Conservation (phyloP, 129 eudicot species). For the Lonicera japonica region DNA sequence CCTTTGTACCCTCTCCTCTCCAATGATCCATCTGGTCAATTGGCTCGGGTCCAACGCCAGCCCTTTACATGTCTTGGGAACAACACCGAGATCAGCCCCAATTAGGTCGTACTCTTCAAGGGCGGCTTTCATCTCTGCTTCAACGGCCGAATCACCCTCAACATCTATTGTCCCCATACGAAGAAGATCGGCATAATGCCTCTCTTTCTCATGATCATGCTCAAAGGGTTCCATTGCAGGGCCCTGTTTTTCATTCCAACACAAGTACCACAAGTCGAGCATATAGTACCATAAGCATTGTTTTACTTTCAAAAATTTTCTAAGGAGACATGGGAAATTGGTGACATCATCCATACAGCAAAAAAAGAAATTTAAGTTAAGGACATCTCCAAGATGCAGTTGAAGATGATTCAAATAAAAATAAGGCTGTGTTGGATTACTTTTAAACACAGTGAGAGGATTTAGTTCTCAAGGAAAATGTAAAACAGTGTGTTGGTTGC, state of each 20-base stretch:
- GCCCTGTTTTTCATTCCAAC: slow-evolving; percentile 34
- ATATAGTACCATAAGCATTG: background rate
- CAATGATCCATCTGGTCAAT: slow-evolving; percentile 77
- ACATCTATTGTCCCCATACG: slow-evolving; percentile 30
- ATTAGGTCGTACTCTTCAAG: slow-evolving; percentile 39
- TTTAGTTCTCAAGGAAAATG: too few relatives aligned
- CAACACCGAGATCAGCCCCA: slow-evolving; percentile 70
- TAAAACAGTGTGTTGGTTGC: too few relatives aligned
- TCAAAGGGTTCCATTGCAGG: slow-evolving; percentile 72
- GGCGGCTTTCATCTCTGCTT: slow-evolving; percentile 78
- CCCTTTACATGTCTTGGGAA: slow-evolving; percentile 51
- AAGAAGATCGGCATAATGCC: slow-evolving; percentile 53
- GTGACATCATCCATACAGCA: too few relatives aligned
- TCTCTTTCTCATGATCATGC: slow-evolving; percentile 58
- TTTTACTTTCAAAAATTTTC: too few relatives aligned
- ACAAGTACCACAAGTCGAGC: background rate
- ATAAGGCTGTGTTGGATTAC: too few relatives aligned
- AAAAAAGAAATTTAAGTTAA: too few relatives aligned
- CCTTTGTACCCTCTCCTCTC: slow-evolving; percentile 47
- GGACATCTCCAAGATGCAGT: too few relatives aligned
- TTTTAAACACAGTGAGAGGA: too few relatives aligned
- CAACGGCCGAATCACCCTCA: slow-evolving; percentile 45
- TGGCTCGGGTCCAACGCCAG: slow-evolving; percentile 61
- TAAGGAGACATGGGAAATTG: too few relatives aligned
- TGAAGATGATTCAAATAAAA: too few relatives aligned